phyloP scores from a whole-genome alignment of 2,329 filamentous ascomycete species.

The Clarireedia homoeocarpa region DNA sequence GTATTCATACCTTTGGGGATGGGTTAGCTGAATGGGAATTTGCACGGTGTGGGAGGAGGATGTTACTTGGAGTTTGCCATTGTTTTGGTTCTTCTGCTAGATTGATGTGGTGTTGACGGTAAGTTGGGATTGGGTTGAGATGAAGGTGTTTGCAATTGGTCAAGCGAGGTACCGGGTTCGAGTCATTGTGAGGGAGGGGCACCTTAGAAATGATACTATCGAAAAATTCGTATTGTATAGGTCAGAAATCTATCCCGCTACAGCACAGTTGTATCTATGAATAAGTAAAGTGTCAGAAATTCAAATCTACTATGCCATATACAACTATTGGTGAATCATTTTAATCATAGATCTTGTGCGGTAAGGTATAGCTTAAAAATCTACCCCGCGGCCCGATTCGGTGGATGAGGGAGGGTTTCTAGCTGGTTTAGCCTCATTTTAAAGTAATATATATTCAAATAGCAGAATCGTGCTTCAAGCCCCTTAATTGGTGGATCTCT shows the following conservation, averaged over 20 bases:
- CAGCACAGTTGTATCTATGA: too few relatives aligned
- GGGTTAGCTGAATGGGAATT: neutral
- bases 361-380: too few relatives aligned
- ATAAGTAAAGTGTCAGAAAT: too few relatives aligned
- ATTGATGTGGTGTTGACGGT: neutral
- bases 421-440: neutral
- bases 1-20: constrained; percentile 70
- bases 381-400: neutral
- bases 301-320: too few relatives aligned
- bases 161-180: constrained; percentile 6
- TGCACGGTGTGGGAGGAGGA: neutral
- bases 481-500: neutral
- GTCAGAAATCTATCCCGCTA: too few relatives aligned
- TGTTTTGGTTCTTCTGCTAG: neutral
- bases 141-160: neutral
- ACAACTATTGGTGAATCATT: too few relatives aligned
- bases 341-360: too few relatives aligned
- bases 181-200: neutral
- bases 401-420: neutral
- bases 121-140: neutral
- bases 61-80: constrained; percentile 28
- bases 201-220: neutral
- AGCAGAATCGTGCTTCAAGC: neutral
- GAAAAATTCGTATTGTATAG: too few relatives aligned
- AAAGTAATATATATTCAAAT: neutral